Evolutionary conservation across 495 filamentous ascomycete species (phyloP), one percentile per base, ranked within the genome.

Genomic region (Zalerion maritima): DNA sequence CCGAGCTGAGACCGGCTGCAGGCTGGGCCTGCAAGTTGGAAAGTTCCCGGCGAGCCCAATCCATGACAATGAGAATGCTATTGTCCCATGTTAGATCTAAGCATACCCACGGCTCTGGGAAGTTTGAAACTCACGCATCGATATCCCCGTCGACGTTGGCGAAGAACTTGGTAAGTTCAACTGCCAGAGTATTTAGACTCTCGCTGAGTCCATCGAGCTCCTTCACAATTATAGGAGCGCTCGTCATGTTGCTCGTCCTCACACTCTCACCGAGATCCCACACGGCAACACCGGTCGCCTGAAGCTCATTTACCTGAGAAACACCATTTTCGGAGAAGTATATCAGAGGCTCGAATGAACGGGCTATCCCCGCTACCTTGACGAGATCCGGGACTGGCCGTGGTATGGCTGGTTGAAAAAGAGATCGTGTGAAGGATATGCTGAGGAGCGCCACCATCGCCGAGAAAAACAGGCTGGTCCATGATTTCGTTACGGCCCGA

Each of bases 251-350:
- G 22, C 82, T 79, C n/a, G 65, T 69, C 19, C 85, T 73, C 29
- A 93, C 75, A 27, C 73, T 85, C 54, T 93, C 85, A 24, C 80
- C 78, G 4, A 94, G 63, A 50, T 94, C 85, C 80, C 82, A 89
- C 12, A 94, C 84, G 0, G 85, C 85, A 4, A 91, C 74, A 19
- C 82, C 78, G 0, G 83, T 89, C 24, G 89, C 82, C 47, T 91
- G 83, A 8, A 94, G 60, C 21, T 84, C 80, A 19, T 73, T 73
- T 13, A 92, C 80, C 46, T 92, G 82, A 34, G 75, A 69, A 16
- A 80, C 72, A 9, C 81, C 82, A 47, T 85, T 78, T 40, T 93
- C 83, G 0, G 85, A 91, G 46, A 85, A 91, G 55, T 82, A 82
- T 22, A 94, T 89, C 16, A 93, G 57, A 1, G 85, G 85, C 45